Conservation (phyloP, 2,329 filamentous ascomycete genomes). For the Colletotrichum costaricense region DNA sequence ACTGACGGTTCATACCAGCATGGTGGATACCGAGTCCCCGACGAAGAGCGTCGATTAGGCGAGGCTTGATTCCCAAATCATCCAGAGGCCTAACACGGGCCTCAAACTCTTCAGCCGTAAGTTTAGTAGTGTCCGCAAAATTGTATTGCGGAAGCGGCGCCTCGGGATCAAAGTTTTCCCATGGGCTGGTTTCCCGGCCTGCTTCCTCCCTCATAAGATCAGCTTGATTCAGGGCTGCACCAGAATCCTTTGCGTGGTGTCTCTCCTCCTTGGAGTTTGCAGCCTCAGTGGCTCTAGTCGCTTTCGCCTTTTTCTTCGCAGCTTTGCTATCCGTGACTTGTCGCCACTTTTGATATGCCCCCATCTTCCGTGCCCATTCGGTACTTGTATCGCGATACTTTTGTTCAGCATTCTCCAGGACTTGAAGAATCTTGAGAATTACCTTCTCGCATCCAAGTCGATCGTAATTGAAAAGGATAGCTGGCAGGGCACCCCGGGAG, state of each 20-base stretch:
- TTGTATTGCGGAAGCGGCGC: slow-evolving; percentile 72
- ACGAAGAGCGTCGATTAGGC: slow-evolving; percentile 69
- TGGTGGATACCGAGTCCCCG: slow-evolving; percentile 83
- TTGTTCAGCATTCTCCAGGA: slow-evolving; percentile 66
- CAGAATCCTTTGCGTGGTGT: slow-evolving; percentile 47
- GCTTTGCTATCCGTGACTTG: slow-evolving; percentile 51
- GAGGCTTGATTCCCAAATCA: slow-evolving; percentile 59
- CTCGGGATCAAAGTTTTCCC: slow-evolving; percentile 75
- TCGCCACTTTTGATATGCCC: slow-evolving; percentile 68
- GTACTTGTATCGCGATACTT: slow-evolving; percentile 53
- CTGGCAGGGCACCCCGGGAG: slow-evolving; percentile 73
- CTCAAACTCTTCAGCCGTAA: slow-evolving; percentile 68
- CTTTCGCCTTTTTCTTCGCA: slow-evolving; percentile 46
- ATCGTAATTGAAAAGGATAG: slow-evolving; percentile 83
- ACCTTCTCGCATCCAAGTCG: slow-evolving; percentile 72
- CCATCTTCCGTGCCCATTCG: slow-evolving; percentile 71
- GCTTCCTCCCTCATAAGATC: slow-evolving; percentile 69
- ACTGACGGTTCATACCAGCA: slow-evolving; percentile 81
- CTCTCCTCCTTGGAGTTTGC: slow-evolving; percentile 35
- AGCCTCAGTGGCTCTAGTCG: neutral
- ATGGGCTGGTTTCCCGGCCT: slow-evolving; percentile 64
- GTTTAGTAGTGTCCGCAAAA: slow-evolving; percentile 72
- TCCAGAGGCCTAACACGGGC: slow-evolving; percentile 62
- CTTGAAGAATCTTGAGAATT: slow-evolving; percentile 59
- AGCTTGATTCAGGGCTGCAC: slow-evolving; percentile 57